Conservation (phyloP, 495 filamentous ascomycete genomes). For the Astrothelium macrocarpum region DNA sequence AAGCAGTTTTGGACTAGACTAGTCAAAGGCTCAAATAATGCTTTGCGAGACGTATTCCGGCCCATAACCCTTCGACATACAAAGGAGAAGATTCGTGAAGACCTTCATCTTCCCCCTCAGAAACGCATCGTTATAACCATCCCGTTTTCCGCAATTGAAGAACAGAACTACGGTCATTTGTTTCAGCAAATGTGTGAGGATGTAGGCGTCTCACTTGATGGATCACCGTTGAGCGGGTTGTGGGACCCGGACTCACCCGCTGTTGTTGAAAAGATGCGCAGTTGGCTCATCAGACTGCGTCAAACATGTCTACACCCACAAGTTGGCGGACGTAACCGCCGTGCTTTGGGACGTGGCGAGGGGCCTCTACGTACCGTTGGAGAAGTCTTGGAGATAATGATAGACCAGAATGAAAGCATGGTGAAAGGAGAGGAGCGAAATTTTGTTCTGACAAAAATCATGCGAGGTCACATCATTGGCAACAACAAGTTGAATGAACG, state of each 20-base stretch:
- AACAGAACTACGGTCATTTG: slow-evolving; percentile 69
- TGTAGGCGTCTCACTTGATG: slow-evolving; percentile 54
- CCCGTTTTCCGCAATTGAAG: slow-evolving; percentile 79
- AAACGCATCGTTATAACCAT: slow-evolving; percentile 78
- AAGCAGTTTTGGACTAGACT: slow-evolving; percentile 57
- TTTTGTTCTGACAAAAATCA: slow-evolving; percentile 50
- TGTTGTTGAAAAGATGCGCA: slow-evolving; percentile 56
- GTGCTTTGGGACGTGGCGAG: slow-evolving; percentile 51
- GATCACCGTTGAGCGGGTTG: slow-evolving; percentile 46
- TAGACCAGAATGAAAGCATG: slow-evolving; percentile 61
- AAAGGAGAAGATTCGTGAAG: slow-evolving; percentile 66
- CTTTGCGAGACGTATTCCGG: slow-evolving; percentile 57
- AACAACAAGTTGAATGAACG: slow-evolving; percentile 40
- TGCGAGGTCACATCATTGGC: slow-evolving; percentile 65
- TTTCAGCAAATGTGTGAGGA: slow-evolving; percentile 63
- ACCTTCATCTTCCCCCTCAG: slow-evolving; percentile 64
- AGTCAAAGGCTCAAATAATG: slow-evolving; percentile 44
- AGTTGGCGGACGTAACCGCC: slow-evolving; percentile 57
- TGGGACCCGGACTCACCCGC: slow-evolving; percentile 53
- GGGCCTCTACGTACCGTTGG: slow-evolving; percentile 67
- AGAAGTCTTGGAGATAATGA: slow-evolving; percentile 81
- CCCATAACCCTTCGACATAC: slow-evolving; percentile 71
- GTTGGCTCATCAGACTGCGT: slow-evolving; percentile 60
- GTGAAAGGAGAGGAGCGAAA: slow-evolving; percentile 58
- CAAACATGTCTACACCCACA: slow-evolving; percentile 83